A percentile compares a stretch with the other conserved stretches of the same genome.
Conservation (phyloP, 805 yeast genomes). For the Ogataea paraovalis region DNA sequence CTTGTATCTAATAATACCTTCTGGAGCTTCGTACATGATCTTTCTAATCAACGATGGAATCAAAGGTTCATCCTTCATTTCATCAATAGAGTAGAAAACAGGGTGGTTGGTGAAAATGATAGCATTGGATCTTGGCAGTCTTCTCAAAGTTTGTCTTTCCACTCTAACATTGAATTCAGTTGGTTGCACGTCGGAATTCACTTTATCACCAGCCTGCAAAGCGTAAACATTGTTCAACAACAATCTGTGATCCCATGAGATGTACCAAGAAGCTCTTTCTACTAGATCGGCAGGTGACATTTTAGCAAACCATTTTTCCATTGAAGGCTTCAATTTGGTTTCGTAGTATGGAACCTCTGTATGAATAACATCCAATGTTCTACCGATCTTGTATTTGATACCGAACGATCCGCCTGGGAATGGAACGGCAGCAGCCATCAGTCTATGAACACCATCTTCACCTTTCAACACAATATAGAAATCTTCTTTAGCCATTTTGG, state of each 20-base stretch:
- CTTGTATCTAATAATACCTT: slow-evolving; percentile 60
- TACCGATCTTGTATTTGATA: slow-evolving; percentile 55
- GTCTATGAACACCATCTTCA: slow-evolving; percentile 56
- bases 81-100: slow-evolving; percentile 72
- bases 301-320: slow-evolving; percentile 69
- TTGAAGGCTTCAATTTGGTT: slow-evolving; percentile 58
- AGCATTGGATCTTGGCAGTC: slow-evolving; percentile 61
- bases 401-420: slow-evolving; percentile 78
- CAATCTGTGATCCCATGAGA: slow-evolving; percentile 68
- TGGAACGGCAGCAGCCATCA: slow-evolving; percentile 72
- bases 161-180: slow-evolving; percentile 62
- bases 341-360: slow-evolving; percentile 66
- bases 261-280: slow-evolving; percentile 73
- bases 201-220: slow-evolving; percentile 40
- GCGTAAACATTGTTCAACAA: slow-evolving; percentile 54
- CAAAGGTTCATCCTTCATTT: slow-evolving; percentile 76
- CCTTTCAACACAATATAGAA: slow-evolving; percentile 57
- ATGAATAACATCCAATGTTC: slow-evolving; percentile 59
- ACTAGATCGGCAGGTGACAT: slow-evolving; percentile 61
- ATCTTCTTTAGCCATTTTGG: slow-evolving; percentile 74
- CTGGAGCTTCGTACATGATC: slow-evolving; percentile 63
- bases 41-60: slow-evolving; percentile 63
- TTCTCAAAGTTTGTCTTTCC: slow-evolving; percentile 67
- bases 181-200: slow-evolving; percentile 41
- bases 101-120: slow-evolving; percentile 76